A percentile compares a stretch with the other conserved stretches of the same genome.
Conservation (phyloP, 176 grass and related monocot genomes). For the Carex scoparia region DNA sequence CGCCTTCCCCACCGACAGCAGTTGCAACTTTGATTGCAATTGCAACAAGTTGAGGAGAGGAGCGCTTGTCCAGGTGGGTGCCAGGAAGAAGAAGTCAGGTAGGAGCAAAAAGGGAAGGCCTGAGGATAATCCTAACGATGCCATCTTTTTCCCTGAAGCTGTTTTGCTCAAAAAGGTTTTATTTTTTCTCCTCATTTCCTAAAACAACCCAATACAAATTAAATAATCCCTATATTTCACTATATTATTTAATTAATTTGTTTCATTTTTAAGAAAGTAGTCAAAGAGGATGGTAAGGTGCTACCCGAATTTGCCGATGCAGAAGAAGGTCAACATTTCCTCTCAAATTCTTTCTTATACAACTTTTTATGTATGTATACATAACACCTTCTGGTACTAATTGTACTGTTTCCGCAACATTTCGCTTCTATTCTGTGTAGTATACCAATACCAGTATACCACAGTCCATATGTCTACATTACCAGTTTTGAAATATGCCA, state of each 20-base stretch:
- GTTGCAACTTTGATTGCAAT: neutral
- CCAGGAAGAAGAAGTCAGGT: constrained; percentile 19
- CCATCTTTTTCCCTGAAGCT: constrained; percentile 56
- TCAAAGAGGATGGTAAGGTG: constrained; percentile 49
- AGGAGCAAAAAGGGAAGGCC: constrained; percentile 50
- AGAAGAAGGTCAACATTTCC: constrained; percentile 46
- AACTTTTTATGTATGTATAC: too few relatives aligned
- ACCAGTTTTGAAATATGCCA: too few relatives aligned
- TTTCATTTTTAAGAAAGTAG: constrained; percentile 49
- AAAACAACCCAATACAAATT: too few relatives aligned
- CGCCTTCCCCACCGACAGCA: neutral
- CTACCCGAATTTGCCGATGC: constrained; percentile 86
- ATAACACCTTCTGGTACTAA: too few relatives aligned
- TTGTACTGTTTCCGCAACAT: too few relatives aligned
- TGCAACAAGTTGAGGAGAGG: neutral
- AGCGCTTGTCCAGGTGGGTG: neutral
- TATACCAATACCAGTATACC: too few relatives aligned
- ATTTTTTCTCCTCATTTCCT: neutral
- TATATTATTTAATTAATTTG: too few relatives aligned
- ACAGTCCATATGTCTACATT: too few relatives aligned
- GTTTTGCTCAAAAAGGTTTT: constrained; percentile 69
- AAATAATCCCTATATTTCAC: too few relatives aligned
- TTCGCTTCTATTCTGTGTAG: too few relatives aligned
- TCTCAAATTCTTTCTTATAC: neutral
- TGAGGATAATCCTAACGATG: too few relatives aligned